Conservation (phyloP, 495 filamentous ascomycete genomes). For the Aspergillus carlsbadensis region DNA sequence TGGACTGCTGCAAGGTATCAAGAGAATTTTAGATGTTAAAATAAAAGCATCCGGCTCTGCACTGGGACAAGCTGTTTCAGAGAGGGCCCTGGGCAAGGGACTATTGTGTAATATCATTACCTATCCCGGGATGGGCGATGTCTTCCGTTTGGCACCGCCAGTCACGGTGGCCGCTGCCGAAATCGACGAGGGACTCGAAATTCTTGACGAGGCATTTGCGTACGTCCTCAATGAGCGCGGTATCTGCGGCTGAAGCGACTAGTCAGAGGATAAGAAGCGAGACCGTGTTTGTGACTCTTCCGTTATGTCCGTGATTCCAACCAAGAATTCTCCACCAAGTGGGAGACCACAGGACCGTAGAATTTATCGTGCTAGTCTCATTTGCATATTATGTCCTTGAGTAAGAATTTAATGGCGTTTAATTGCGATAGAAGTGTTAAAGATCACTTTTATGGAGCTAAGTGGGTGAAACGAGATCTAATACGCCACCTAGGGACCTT, state of each 20-base stretch:
- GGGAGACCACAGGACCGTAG: no score
- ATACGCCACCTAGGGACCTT: constrained; percentile 5
- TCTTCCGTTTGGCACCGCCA: constrained; percentile 57
- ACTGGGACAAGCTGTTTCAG: constrained; percentile 44
- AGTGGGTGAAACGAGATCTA: background rate
- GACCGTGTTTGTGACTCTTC: no score
- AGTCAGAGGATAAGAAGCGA: no score
- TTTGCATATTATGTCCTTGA: constrained; percentile 31
- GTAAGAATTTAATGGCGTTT: constrained; percentile 30
- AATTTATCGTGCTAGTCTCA: constrained; percentile 18
- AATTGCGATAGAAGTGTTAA: constrained; percentile 25
- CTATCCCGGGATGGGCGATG: constrained; percentile 48
- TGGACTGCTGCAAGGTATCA: constrained; percentile 52
- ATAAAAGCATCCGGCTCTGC: constrained; percentile 44
- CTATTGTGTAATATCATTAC: constrained; percentile 53
- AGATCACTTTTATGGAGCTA: constrained; percentile 9
- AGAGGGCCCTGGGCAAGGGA: constrained; percentile 46
- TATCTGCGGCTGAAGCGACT: no score
- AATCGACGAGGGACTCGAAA: constrained; percentile 44
- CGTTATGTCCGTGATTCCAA: no score
- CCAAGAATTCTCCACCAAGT: no score
- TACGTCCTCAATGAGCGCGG: constrained; percentile 21
- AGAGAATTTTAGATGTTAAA: constrained; percentile 47
- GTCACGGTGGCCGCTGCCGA: constrained; percentile 52
- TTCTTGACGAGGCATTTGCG: constrained; percentile 48